Conservation (phyloP, 73 alveolate species). For the Paramecium pentaurelia region DNA sequence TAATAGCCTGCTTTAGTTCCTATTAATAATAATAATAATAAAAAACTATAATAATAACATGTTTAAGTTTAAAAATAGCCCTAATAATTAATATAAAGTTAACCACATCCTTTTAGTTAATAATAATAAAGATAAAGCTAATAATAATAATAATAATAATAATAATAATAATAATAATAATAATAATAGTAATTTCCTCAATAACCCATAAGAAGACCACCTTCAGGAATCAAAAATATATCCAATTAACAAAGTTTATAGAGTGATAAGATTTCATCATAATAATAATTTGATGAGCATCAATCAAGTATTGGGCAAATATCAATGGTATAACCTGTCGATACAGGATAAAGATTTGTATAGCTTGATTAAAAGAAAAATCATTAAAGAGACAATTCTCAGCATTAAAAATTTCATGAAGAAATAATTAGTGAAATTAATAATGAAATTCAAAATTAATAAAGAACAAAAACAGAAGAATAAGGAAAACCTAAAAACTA, state of each 20-base stretch:
- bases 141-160: neutral
- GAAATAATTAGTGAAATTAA: neutral
- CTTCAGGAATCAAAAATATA: neutral
- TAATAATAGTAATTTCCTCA: neutral
- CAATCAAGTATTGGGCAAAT: neutral
- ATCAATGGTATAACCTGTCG: neutral
- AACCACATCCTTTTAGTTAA: neutral
- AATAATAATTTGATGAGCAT: neutral
- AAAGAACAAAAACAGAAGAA: neutral
- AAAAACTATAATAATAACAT: neutral
- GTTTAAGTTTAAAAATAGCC: neutral
- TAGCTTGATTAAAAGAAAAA: neutral
- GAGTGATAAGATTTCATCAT: neutral
- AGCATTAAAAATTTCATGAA: neutral
- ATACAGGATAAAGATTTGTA: neutral
- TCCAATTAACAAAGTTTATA: neutral
- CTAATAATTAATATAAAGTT: neutral
- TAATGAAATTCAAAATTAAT: neutral
- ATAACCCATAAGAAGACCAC: neutral
- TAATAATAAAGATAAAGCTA: neutral
- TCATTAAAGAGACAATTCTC: neutral
- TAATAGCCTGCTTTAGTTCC: neutral
- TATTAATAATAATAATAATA: neutral
- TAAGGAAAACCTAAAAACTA: neutral
- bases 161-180: neutral